Evolutionary conservation across 345 rosid genomes (phyloP).

Genomic region (Ceriops tagal): DNA sequence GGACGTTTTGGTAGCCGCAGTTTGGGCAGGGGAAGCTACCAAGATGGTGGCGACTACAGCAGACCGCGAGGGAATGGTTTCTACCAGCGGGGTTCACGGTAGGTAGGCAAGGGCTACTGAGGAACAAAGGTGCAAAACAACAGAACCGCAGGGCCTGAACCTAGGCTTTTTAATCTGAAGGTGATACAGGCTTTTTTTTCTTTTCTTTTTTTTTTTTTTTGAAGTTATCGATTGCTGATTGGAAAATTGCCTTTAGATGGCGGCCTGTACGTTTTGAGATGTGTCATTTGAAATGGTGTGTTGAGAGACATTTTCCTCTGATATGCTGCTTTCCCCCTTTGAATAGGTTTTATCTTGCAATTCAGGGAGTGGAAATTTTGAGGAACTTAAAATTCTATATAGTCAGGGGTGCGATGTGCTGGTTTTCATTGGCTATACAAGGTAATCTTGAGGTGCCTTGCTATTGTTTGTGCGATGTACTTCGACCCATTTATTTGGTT

Average conservation of each 20-base stretch:
- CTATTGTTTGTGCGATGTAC: too few species aligned
- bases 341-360: conserved; percentile 15
- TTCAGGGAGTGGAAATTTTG: conserved; percentile 15
- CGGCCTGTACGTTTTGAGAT: conserved; percentile 13
- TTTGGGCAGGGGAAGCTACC: conserved; percentile 58
- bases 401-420: neutral
- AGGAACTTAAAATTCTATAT: neutral
- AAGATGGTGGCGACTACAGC: conserved; percentile 61
- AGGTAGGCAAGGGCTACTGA: conserved; percentile 34
- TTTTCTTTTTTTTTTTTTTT: neutral
- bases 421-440: neutral
- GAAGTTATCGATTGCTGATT: conserved; percentile 25
- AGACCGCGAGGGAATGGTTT: conserved; percentile 68
- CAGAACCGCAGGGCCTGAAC: conserved; percentile 9
- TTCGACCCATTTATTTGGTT: too few species aligned
- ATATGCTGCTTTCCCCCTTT: conserved; percentile 18
- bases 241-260: conserved; percentile 24
- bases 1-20: conserved; percentile 37
- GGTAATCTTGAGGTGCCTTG: too few species aligned
- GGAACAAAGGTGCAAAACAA: neutral
- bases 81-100: conserved; percentile 55
- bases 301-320: conserved; percentile 16
- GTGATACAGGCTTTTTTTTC: neutral
- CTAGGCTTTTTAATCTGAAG: conserved; percentile 21
- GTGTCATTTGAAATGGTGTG: conserved; percentile 15